A percentile compares a stretch with the other conserved stretches of the same genome.
These are phyloP conservation scores for Solanum verrucosum DNA, from an alignment of 257 asterid species.

Conservation along the genomic window DNA sequence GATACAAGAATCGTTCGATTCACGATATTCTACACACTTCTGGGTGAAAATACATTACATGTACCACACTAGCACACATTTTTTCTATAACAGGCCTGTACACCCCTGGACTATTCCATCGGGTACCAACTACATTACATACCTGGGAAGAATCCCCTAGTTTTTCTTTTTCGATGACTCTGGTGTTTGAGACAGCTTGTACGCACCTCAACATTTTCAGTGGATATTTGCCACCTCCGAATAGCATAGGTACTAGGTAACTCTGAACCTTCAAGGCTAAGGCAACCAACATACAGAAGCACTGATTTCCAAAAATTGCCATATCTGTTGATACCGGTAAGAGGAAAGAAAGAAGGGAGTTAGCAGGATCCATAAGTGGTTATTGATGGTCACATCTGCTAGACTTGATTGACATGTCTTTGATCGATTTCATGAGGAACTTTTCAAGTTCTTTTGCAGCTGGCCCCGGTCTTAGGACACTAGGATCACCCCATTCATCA, in stretches of 20 bases:
- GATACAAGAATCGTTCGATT: background rate
- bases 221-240: background rate
- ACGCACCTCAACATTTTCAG: background rate
- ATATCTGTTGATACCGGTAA: background rate
- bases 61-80: background rate
- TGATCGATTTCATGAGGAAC: slow-evolving; percentile 14
- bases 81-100: background rate
- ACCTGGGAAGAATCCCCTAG: background rate
- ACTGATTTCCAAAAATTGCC: background rate
- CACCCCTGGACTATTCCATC: background rate
- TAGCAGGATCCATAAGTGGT: background rate
- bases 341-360: background rate
- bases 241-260: background rate
- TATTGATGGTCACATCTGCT: slow-evolving; percentile 1
- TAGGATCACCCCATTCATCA: slow-evolving; percentile 21
- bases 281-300: background rate
- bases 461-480: slow-evolving; percentile 26
- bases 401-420: background rate
- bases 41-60: background rate
- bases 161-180: background rate
- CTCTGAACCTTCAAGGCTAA: background rate
- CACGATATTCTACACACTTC: background rate
- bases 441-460: slow-evolving; percentile 22
- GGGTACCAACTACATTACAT: background rate
- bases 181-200: background rate